Evolutionary conservation across 2,329 filamentous ascomycete genomes (phyloP), one percentile per base, ranked within the genome.

Genomic region (Apiospora arundinis): DNA sequence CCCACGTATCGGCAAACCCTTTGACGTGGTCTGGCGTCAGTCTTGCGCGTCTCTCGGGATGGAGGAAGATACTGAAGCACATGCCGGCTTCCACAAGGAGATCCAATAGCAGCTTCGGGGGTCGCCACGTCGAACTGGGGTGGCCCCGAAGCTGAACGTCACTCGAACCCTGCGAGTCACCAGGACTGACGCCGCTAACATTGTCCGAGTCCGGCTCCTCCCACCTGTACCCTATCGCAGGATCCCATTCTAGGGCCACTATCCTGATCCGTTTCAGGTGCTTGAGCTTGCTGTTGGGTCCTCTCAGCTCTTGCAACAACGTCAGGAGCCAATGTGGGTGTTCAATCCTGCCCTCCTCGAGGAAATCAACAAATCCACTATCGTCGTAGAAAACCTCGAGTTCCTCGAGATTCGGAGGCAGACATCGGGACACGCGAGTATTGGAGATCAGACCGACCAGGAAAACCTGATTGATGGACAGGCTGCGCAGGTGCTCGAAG

Each of bases 361-460:
- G 42, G 23, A 67, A 46, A 25, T 67, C 25, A 42, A 46, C 44
- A 5, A 45, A 67, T 3, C 65, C 65, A 28, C 40, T 44, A 12
- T 67, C 65, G 21, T 67, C 65, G 65, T 67, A 67, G 44, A 45
- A 67, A 21, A 67, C 65, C 44, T 67, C 65, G 28, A 67, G 65
- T 23, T 67, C 65, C 44, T 67, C 65, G 6, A 67, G 44, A 6
- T 5, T 32, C 21, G 23, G 42, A 8, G 56, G 42, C n/a, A 67
- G 42, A 37, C 42, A 46, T 4, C 40, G n/a, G 23, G 65, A 67
- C 42, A 67, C 65, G 14, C 14, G 65, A 16, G 65, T 67, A 28
- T 67, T 67, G 40, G 65, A 46, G 23, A 45, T 37, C 23, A 44
- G 44, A 23, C 12, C 25, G 7, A 44, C 42, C 65, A 67, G n/a